Conservation (phyloP, 106 monocot genomes). For the Dendrobium huoshanense region DNA sequence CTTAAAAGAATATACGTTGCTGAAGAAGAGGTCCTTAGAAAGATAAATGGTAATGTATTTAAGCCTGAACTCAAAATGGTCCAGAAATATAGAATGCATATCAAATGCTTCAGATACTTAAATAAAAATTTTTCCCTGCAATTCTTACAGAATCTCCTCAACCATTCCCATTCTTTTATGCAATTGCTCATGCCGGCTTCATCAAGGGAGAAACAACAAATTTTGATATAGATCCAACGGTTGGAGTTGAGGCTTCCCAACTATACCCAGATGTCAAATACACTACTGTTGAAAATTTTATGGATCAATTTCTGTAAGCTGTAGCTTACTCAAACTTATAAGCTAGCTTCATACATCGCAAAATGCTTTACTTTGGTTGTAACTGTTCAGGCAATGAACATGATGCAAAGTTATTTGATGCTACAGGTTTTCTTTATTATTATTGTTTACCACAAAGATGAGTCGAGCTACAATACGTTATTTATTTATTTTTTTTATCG, state of each 20-base stretch:
- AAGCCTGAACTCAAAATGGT: not conserved
- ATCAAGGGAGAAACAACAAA: constrained; percentile 11
- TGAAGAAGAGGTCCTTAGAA: constrained; percentile 5
- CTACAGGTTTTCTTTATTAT: no score
- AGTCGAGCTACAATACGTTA: no score
- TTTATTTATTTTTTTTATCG: not conserved
- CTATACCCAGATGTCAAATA: constrained; percentile 11
- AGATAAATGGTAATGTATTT: constrained; percentile 5
- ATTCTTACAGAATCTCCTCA: constrained; percentile 2
- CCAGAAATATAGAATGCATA: not conserved
- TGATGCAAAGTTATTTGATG: no score
- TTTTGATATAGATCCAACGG: constrained; percentile 12
- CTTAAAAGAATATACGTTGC: constrained; percentile 8
- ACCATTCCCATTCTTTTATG: not conserved
- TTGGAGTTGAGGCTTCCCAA: constrained; percentile 14
- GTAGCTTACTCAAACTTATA: not conserved
- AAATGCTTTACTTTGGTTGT: no score
- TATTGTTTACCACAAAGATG: no score
- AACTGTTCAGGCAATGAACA: no score
- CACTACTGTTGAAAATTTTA: constrained; percentile 12
- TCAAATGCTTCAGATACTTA: no score
- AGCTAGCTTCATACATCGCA: not conserved
- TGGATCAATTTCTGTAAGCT: constrained; percentile 1
- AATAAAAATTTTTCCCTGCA: not conserved
- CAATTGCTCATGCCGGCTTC: constrained; percentile 8